Conservation (phyloP, 2,329 filamentous ascomycete genomes). For the Alternaria longipes region DNA sequence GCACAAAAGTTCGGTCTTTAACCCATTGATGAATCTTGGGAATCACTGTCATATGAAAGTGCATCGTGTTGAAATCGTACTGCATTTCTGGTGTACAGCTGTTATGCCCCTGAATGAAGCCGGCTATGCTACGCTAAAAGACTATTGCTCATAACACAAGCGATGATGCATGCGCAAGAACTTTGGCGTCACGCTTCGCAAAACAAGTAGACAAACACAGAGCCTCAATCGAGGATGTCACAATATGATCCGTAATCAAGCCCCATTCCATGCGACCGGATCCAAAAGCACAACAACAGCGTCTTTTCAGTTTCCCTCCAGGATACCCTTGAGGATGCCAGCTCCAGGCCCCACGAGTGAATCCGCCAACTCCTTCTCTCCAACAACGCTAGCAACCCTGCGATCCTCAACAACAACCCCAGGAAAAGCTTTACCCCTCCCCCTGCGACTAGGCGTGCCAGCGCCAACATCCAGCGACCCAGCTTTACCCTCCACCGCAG, state of each 20-base stretch:
- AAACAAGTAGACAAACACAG: not conserved
- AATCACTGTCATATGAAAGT: not conserved
- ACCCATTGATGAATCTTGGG: not conserved
- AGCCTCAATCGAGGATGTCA: not conserved
- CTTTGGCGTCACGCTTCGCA: constrained; percentile 15
- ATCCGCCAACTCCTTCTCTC: constrained; percentile 79
- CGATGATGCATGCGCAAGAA: not conserved
- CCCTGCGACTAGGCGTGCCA: constrained; percentile 76
- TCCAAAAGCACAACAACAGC: not conserved
- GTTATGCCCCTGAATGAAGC: not conserved
- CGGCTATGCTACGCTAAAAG: constrained; percentile 16
- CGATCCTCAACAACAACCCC: constrained; percentile 72
- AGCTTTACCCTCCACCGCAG: constrained; percentile 74
- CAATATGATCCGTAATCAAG: not conserved
- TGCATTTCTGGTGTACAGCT: constrained; percentile 6
- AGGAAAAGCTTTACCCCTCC: constrained; percentile 59
- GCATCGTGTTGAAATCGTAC: not conserved
- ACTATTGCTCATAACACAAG: constrained; percentile 13
- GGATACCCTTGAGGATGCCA: constrained; percentile 46
- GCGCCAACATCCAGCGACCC: constrained; percentile 68
- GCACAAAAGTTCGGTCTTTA: not conserved
- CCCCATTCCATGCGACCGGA: not conserved
- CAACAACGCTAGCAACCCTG: constrained; percentile 79
- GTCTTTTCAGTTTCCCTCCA: constrained; percentile 31
- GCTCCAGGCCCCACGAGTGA: constrained; percentile 68